Evolutionary conservation across 148 eudicot species (phyloP), one percentile per base, ranked within the genome.

Genomic region (Camellia sinensis): DNA sequence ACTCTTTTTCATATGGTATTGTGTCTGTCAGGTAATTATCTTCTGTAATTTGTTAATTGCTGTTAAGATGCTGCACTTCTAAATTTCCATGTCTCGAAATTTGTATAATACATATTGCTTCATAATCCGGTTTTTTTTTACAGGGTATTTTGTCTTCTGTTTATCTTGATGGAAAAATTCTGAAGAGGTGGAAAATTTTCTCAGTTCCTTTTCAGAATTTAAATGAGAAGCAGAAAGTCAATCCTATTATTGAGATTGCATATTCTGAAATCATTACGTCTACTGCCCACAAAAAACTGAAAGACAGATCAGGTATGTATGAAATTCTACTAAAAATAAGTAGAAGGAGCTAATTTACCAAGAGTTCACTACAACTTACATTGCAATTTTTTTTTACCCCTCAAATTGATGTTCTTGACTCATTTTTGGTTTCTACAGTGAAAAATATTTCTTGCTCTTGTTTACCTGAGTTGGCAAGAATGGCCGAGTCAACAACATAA

Each of bases 81-180:
- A 18, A 18, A 37, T 40, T 22, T 67, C 19, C 53, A 18, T 45
- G 21, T 37, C 63, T 7, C 0, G 22, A 66, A 21, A 48, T 65
- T 19, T 75, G 68, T 37, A 9, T 29, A 13, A 50, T 48, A n/a
- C 43, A 18, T 62, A 41, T 74, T 59, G 66, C 29, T 59, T 66
- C 37, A 41, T 59, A 41, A 60, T 74, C 66, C 17, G 43, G 80
- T 75, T 78, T 73, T 81, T 48, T 56, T 83, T 75, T 86, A 41
- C 82, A 93, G 97, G 99, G 97, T 45, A 89, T 95, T 77, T 80
- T 95, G 61, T 95, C 99, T 78, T 83, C 92, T 79, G 97, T 93
- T 71, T 91, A 88, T 88, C 65, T 95, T 52, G 84, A 92, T 80
- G 83, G 82, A 71, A 82, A 83, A 81, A 82, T 82, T 76, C 82